Evolutionary conservation across 768 basidiomycete species (phyloP).

Genomic region (Lentinula detonsa): DNA sequence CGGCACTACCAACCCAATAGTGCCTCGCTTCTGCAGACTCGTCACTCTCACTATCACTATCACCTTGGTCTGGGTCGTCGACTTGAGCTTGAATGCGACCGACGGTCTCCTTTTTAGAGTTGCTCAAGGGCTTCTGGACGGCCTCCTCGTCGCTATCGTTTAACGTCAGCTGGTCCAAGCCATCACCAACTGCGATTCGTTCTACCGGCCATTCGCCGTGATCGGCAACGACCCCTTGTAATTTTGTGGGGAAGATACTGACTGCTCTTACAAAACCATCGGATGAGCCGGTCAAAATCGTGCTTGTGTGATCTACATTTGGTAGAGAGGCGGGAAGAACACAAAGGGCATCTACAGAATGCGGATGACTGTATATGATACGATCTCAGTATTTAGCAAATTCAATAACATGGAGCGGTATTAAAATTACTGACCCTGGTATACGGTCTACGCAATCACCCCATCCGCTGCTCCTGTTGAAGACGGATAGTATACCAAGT

Average conservation of each 20-base stretch:
- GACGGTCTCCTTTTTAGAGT: neutral
- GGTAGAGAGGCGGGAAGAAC: constrained; percentile 58
- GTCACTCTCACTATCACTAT: neutral
- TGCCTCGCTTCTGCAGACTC: constrained; percentile 18
- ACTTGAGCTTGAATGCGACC: too few relatives aligned
- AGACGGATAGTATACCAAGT: constrained; percentile 82
- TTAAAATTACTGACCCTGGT: constrained; percentile 50
- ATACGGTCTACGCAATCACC: constrained; percentile 89
- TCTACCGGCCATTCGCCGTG: constrained; percentile 93
- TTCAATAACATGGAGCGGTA: neutral
- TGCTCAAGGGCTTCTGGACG: constrained; percentile 6
- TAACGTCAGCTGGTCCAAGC: constrained; percentile 24
- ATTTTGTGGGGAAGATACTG: constrained; percentile 81
- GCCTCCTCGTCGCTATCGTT: constrained; percentile 13
- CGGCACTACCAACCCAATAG: constrained; percentile 90
- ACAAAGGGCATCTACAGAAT: constrained; percentile 86
- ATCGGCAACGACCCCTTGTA: constrained; percentile 85
- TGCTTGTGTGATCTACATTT: constrained; percentile 55
- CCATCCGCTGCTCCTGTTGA: constrained; percentile 85
- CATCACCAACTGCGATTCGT: constrained; percentile 60
- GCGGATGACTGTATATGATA: constrained; percentile 65
- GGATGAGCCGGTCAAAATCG: constrained; percentile 85
- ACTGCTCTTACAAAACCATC: constrained; percentile 88
- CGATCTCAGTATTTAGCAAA: neutral
- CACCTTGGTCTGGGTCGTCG: constrained; percentile 9